Base-by-base conservation (phyloP, 306 rosid species). In the Lathyrus sativus region DNA sequence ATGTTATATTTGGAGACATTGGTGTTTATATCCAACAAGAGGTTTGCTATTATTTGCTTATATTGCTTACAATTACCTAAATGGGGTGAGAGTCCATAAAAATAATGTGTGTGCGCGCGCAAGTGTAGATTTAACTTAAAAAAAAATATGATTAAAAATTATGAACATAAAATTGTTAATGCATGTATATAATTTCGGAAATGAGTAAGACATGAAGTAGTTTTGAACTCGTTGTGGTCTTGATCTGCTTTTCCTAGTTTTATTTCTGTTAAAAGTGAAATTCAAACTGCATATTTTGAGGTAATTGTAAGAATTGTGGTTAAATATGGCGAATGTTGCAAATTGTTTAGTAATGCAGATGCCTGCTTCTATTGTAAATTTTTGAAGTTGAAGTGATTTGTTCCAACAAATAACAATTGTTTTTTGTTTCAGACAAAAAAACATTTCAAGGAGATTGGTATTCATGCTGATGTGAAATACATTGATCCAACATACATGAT, bases 401-500 rank as follows among this genome's bases (percentile, higher is more conserved):
- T 51, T 31, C 51, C 17, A 45, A 76, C 57, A 29, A 49, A 35
- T 28, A 11, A 35, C 39, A 35, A 33, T 35, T 35, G 2, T 35
- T 57, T 57, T 18, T 26, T 75, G 41, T 81, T 56, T 65, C 88
- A 95, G 99, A 73, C 75, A 0, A 95, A 87, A 77, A 95, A 79
- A 66, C 59, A 77, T 70, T 93, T 88, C 68, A 90, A 77, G 82
- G 96, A 84, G 75, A 70, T 83, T 38, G 90, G 79, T 48, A 78
- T 83, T 81, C 87, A 89, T 46, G 95, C 82, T 68, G 99, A 95
- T 38, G 89, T 90, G 78, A 90, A 95, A 82, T 93, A 87, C 65
- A 88, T 93, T 54, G 99, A 93, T 80, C 99, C 99, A 37, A 93
- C 99, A 0, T 93, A 95, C 81, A 90, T 95, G 96, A 95, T 95